Evolutionary conservation across 768 basidiomycete genomes (phyloP), one percentile per base, ranked within the genome.

Genomic region (Mycena galopus): DNA sequence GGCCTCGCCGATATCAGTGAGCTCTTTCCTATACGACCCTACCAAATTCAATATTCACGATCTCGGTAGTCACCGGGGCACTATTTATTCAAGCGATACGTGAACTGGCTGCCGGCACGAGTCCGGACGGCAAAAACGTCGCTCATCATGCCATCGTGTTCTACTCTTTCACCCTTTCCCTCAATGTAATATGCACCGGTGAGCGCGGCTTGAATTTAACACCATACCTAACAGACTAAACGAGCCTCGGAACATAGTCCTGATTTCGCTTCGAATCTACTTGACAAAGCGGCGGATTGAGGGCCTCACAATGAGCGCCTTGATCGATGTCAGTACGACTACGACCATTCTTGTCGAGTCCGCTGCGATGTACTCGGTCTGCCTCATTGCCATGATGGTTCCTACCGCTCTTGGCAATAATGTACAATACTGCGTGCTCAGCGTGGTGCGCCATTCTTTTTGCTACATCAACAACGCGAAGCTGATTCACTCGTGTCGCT

Each of bases 1-100:
- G 73, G 65, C 10, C 39, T 74, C n/a, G 73, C 73, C 30, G 73
- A 74, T 19, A 74, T 74, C 44, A 61, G 73, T 74, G 37, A 21
- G 65, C 35, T 17, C n/a, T 23, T 57, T 11, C 14, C 4, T 57
- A 4, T 23, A 21, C 21, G 21, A 4, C 27, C n/a, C 21, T n/a
- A 33, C 32, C 10, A 23, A 57, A 57, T 32, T 56, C n/a, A 9
- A n/a, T 16, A 57, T 25, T 4, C 35, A 14, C n/a, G 21, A 6
- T 10, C n/a, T 37, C 5, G 17, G 4, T 5, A 74, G 73, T 74
- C 32, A 71, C 59, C 50, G 73, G 73, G n/a, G 70, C 50, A 0
- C 21, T 74, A 25, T 47, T 71, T 3, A 71, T 74, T 8, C 73
- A 68, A 53, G 67, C 69, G 4, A 71, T 74, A 29, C 69, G 65